These are phyloP conservation scores for Globisporangium emineosum DNA, from an alignment of 352 stramenopile genomes.

Conservation along the genomic window DNA sequence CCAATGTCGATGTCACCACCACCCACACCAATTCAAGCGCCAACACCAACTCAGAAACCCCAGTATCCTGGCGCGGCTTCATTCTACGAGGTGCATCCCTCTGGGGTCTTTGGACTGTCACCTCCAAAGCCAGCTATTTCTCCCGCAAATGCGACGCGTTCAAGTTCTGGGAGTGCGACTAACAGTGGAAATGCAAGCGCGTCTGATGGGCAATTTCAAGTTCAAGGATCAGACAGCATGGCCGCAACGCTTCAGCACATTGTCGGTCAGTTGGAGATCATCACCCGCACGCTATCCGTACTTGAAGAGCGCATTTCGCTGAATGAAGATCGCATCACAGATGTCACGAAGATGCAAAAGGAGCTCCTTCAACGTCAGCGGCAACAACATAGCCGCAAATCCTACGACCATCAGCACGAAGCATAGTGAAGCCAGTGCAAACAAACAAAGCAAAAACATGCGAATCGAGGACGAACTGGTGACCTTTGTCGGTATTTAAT, in stretches of 20 bases:
- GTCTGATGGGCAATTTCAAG: background rate
- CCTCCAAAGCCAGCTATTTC: background rate
- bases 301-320: constrained; percentile 84
- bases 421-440: background rate
- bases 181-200: background rate
- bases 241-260: constrained; percentile 84
- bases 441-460: background rate
- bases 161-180: background rate
- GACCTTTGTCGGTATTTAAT: background rate
- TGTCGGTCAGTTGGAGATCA: constrained; percentile 86
- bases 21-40: constrained; percentile 34
- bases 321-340: constrained; percentile 74
- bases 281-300: constrained; percentile 80
- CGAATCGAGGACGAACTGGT: background rate
- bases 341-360: constrained; percentile 61
- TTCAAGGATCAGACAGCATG: constrained; percentile 25
- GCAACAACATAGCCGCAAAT: constrained; percentile 18
- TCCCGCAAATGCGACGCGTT: background rate
- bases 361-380: constrained; percentile 51
- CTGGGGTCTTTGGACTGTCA: background rate
- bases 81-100: constrained; percentile 32
- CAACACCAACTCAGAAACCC: constrained; percentile 40
- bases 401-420: constrained; percentile 5
- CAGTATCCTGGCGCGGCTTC: constrained; percentile 28
- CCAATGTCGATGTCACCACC: constrained; percentile 22